Conservation (phyloP, 75 land plant genomes). For the Isoetes taiwanensis region DNA sequence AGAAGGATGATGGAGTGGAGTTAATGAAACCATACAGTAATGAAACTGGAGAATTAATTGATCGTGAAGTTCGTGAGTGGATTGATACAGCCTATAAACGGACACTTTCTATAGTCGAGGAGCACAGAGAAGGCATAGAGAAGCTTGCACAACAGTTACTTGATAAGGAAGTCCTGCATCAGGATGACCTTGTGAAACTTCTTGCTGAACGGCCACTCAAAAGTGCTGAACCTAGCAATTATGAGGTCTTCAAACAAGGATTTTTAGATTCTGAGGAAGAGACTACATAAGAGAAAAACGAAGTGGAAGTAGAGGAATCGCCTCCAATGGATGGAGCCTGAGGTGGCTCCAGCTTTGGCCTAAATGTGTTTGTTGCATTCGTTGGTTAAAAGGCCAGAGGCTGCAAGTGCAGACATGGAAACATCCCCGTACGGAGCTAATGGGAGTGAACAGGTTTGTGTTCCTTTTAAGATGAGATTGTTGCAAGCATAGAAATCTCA, state of each 20-base stretch:
- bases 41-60: conserved; percentile 76
- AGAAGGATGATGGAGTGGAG: conserved; percentile 60
- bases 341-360: too few relatives aligned
- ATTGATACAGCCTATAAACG: conserved; percentile 53
- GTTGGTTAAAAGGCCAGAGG: too few relatives aligned
- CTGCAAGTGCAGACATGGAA: too few relatives aligned
- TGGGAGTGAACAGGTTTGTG: too few relatives aligned
- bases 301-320: too few relatives aligned
- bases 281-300: too few relatives aligned
- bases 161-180: conserved; percentile 82
- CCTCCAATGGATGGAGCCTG: too few relatives aligned
- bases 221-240: conserved; percentile 51
- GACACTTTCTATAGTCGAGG: conserved; percentile 48
- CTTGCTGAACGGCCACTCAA: conserved; percentile 84
- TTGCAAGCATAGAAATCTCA: too few relatives aligned
- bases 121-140: conserved; percentile 72
- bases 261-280: too few relatives aligned
- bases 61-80: conserved; percentile 80
- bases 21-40: conserved; percentile 85
- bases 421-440: too few relatives aligned
- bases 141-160: conserved; percentile 77
- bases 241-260: conserved; percentile 68
- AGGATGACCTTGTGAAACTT: conserved; percentile 56
- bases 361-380: too few relatives aligned
- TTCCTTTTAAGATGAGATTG: too few relatives aligned